These are phyloP conservation scores for Lepiota brunneoincarnata DNA, from an alignment of 768 basidiomycete genomes.

Conservation along the genomic window DNA sequence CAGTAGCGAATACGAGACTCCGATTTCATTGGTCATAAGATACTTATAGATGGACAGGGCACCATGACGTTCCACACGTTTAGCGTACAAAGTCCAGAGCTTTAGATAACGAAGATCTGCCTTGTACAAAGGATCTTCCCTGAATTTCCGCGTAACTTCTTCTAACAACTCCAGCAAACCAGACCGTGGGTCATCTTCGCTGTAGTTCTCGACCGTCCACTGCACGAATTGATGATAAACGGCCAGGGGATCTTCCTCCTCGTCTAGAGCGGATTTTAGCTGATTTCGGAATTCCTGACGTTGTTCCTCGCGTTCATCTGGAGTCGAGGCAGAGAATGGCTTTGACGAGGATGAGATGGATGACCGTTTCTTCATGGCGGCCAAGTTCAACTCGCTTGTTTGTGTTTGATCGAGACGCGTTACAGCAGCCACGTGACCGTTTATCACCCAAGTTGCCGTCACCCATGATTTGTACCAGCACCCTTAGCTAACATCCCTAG, in stretches of 20 bases:
- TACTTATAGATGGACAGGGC: conserved; percentile 73
- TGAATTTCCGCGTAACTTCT: conserved; percentile 78
- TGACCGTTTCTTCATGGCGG: conserved; percentile 3
- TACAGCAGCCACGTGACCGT: conserved; percentile 1
- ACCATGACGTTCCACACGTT: conserved; percentile 67
- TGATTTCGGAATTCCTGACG: conserved; percentile 34
- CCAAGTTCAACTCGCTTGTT: not conserved
- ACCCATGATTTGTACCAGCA: too few relatives aligned
- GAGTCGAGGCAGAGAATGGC: not conserved
- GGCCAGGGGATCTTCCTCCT: conserved; percentile 86
- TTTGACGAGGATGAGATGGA: not conserved
- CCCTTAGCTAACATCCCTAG: too few relatives aligned
- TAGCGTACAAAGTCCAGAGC: conserved; percentile 87
- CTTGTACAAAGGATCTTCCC: conserved; percentile 79
- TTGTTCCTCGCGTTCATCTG: conserved; percentile 25
- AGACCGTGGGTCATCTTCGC: conserved; percentile 62
- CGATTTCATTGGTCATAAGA: conserved; percentile 71
- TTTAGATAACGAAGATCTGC: conserved; percentile 89
- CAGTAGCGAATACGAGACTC: conserved; percentile 70
- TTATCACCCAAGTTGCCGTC: too few relatives aligned
- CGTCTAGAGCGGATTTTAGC: conserved; percentile 53
- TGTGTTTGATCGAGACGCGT: conserved; percentile 6
- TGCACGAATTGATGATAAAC: conserved; percentile 85
- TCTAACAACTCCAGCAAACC: conserved; percentile 82
- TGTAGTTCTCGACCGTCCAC: conserved; percentile 84